phyloP scores from a whole-genome alignment of 441 rosid genomes.

The Macaranga tanarius region DNA sequence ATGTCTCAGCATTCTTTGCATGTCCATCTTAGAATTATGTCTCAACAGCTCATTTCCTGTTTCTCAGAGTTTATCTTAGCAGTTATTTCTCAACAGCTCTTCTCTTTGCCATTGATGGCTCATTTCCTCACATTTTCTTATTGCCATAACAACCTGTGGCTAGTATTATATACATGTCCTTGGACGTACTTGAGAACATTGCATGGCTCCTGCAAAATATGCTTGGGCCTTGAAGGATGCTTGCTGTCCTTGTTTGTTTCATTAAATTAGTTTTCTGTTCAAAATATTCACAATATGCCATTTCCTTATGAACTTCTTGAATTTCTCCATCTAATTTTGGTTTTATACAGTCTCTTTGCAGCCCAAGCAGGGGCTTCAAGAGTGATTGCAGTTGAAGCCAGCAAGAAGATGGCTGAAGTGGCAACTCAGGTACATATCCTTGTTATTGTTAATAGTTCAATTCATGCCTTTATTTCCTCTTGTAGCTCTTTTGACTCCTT shows the following conservation, averaged over 20 bases:
- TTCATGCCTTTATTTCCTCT: constrained; percentile 13
- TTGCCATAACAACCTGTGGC: not conserved
- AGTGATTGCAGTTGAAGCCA: constrained; percentile 91
- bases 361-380: constrained; percentile 89
- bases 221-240: not conserved
- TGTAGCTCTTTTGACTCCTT: constrained; percentile 14
- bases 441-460: constrained; percentile 18
- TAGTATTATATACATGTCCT: not conserved
- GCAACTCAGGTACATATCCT: constrained; percentile 66
- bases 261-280: not conserved
- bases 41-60: not conserved
- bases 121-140: not conserved
- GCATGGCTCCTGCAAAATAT: not conserved
- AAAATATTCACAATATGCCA: not conserved
- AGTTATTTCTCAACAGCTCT: not conserved
- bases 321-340: not conserved
- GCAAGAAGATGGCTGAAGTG: constrained; percentile 88
- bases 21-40: not conserved
- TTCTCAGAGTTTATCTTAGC: not conserved
- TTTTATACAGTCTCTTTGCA: constrained; percentile 68
- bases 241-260: not conserved
- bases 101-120: not conserved
- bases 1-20: not conserved
- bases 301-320: not conserved
- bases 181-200: not conserved